These are phyloP conservation scores for Candida gorgasii DNA, from an alignment of 805 yeast species.

Conservation along the genomic window DNA sequence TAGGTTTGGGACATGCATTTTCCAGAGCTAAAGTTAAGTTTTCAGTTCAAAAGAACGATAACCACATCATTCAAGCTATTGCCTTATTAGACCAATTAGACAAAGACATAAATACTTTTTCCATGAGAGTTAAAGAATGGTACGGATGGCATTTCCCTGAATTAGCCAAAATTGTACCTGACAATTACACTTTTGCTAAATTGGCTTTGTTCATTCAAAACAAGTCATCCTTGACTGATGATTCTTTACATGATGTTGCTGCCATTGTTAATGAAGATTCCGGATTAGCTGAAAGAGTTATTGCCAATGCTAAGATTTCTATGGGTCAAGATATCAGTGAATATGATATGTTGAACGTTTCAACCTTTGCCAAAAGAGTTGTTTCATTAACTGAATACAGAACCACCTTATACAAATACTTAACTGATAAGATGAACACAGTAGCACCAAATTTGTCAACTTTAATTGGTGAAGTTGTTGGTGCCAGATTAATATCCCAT, in stretches of 20 bases:
- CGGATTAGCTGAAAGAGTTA: conserved; percentile 81
- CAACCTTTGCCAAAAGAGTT: conserved; percentile 90
- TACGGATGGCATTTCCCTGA: conserved; percentile 99
- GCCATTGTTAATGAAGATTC: conserved; percentile 90
- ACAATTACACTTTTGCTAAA: conserved; percentile 83
- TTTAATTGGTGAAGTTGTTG: conserved; percentile 97
- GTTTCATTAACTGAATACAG: conserved; percentile 92
- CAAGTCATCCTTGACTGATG: conserved; percentile 85
- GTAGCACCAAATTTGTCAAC: conserved; percentile 98
- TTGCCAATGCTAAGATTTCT: conserved; percentile 93
- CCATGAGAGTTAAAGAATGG: conserved; percentile 98
- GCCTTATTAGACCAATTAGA: conserved; percentile 96
- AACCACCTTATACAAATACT: conserved; percentile 75
- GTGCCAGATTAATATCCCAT: conserved; percentile 97
- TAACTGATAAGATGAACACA: conserved; percentile 93
- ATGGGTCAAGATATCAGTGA: conserved; percentile 99
- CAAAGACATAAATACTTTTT: conserved; percentile 95
- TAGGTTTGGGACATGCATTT: conserved; percentile 98
- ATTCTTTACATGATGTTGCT: conserved; percentile 91
- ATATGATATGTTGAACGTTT: conserved; percentile 88
- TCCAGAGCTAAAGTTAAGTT: conserved; percentile 99
- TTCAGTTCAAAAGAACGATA: conserved; percentile 97
- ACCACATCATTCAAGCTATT: conserved; percentile 98
- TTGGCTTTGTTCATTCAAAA: conserved; percentile 81
- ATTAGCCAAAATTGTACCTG: conserved; percentile 86